phyloP scores from a whole-genome alignment of 2,329 filamentous ascomycete genomes.

The Fonsecaea monophora region DNA sequence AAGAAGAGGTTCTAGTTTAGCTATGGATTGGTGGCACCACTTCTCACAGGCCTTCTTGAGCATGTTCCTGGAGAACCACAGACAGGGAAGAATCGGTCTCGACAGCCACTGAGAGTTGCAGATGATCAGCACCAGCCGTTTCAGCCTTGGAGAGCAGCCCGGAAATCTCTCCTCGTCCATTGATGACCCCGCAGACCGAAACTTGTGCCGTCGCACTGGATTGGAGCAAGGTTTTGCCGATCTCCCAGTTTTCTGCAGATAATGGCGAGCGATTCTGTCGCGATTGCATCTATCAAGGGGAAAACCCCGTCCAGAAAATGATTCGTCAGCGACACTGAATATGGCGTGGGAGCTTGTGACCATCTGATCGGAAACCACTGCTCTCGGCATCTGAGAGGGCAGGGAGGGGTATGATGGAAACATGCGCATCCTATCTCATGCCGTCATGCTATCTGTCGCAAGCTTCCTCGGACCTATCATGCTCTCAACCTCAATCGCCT shows the following conservation, averaged over 20 bases:
- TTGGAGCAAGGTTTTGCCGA: not conserved
- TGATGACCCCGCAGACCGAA: conserved; percentile 8
- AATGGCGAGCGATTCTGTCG: not conserved
- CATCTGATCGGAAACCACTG: not conserved
- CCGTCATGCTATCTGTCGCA: conserved; percentile 20
- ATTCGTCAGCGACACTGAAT: not conserved
- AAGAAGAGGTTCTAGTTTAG: not conserved
- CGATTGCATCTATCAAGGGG: not conserved
- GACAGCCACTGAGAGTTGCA: not conserved
- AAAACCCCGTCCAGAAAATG: not conserved
- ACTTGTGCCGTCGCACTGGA: not conserved
- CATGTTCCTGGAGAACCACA: conserved; percentile 1
- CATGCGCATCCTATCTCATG: conserved; percentile 21
- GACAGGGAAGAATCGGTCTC: not conserved
- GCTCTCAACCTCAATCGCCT: not conserved
- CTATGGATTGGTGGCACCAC: not conserved
- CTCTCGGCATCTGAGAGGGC: not conserved
- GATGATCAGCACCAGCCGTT: conserved; percentile 9
- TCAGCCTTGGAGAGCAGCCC: conserved; percentile 19
- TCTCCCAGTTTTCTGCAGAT: not conserved
- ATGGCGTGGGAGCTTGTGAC: not conserved
- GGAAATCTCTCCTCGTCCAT: not conserved
- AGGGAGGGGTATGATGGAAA: not conserved
- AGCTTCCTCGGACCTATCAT: conserved; percentile 18
- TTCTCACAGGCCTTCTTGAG: not conserved